Percentiles rank a stretch among this genome's conserved stretches.
These are phyloP conservation scores for Laburnicola sp. DNA, from an alignment of 2,329 filamentous ascomycete genomes.

Conservation along the genomic window DNA sequence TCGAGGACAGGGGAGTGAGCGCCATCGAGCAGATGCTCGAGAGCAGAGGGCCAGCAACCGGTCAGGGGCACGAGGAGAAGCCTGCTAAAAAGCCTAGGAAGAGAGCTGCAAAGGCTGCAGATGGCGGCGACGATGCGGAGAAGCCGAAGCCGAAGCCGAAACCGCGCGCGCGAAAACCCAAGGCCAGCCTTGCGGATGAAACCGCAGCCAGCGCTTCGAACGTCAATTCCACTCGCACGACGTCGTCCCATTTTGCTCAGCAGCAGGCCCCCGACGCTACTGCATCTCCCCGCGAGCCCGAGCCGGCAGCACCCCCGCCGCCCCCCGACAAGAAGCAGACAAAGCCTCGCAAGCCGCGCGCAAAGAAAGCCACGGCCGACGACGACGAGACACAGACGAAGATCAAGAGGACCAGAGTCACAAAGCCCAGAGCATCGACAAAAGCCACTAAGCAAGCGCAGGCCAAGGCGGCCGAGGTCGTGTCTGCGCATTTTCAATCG, in stretches of 20 bases:
- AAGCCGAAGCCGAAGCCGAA: slow-evolving; percentile 27
- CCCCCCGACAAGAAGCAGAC: slow-evolving; percentile 25
- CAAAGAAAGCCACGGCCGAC: slow-evolving; percentile 30
- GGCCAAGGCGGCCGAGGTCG: slow-evolving; percentile 20
- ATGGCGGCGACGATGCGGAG: slow-evolving; percentile 11
- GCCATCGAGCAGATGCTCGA: slow-evolving; percentile 1
- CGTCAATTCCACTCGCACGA: slow-evolving; percentile 14
- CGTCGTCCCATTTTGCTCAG: slow-evolving; percentile 26
- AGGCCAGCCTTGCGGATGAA: slow-evolving; percentile 8
- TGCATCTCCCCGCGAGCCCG: slow-evolving; percentile 4
- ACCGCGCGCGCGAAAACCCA: slow-evolving; percentile 31
- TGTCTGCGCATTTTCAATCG: slow-evolving; percentile 28
- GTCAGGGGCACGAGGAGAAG: slow-evolving; percentile 2
- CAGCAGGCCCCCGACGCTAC: not conserved
- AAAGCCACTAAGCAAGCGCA: slow-evolving; percentile 16
- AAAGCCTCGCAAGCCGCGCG: slow-evolving; percentile 36
- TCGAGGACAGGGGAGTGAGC: not conserved
- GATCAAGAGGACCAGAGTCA: slow-evolving; percentile 28
- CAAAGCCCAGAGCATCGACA: slow-evolving; percentile 23
- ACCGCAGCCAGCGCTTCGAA: not conserved
- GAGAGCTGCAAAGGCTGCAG: slow-evolving; percentile 16
- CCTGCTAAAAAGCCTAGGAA: slow-evolving; percentile 24
- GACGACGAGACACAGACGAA: slow-evolving; percentile 23
- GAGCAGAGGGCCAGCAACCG: slow-evolving; percentile 8
- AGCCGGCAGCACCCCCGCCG: slow-evolving; percentile 6